These are phyloP conservation scores for Pseudocohnilembus persalinus DNA, from an alignment of 169 alveolate species.

Conservation along the genomic window DNA sequence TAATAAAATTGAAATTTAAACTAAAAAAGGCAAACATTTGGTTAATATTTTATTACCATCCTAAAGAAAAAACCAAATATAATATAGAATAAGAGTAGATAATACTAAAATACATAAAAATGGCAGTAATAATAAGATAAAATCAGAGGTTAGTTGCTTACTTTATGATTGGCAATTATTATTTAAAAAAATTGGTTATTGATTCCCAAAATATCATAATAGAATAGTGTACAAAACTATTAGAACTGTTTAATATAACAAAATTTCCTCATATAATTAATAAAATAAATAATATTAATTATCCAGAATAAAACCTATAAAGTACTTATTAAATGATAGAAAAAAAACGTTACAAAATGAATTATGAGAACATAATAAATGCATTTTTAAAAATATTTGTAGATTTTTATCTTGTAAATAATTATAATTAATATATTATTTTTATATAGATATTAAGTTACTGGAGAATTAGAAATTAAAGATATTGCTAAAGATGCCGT, in stretches of 20 bases:
- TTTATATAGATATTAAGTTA: constrained; percentile 44
- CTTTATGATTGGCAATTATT: no score
- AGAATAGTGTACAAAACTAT: no score
- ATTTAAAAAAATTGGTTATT: no score
- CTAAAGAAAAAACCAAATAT: constrained; percentile 36
- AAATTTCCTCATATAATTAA: background rate
- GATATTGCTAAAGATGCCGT: constrained; percentile 43
- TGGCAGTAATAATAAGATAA: background rate
- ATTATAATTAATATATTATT: background rate
- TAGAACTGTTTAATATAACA: constrained; percentile 1
- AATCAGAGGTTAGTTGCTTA: no score
- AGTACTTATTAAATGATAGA: background rate
- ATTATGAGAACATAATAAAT: background rate
- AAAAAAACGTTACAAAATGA: background rate
- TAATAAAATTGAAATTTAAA: no score
- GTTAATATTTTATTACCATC: no score
- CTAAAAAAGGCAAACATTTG: no score
- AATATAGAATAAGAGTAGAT: constrained; percentile 40
- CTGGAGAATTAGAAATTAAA: constrained; percentile 49
- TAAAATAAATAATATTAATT: background rate
- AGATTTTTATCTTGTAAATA: background rate
- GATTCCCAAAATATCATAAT: no score
- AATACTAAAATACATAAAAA: constrained; percentile 22
- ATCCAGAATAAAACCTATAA: background rate
- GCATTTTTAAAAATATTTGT: background rate